These are phyloP conservation scores for Emergomyces orientalis DNA, from an alignment of 2,329 filamentous ascomycete genomes.

Conservation along the genomic window DNA sequence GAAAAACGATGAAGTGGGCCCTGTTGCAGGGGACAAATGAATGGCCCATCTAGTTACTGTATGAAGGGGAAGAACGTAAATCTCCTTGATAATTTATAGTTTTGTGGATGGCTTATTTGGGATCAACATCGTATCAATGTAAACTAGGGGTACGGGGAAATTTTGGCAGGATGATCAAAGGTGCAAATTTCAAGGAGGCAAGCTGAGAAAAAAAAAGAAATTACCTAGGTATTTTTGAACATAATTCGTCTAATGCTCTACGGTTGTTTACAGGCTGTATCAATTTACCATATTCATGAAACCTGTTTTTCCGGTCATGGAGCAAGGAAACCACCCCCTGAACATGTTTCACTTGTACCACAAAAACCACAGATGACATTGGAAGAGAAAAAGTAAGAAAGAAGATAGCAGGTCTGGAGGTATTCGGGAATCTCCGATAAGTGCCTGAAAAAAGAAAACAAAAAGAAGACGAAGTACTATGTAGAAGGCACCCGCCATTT, in stretches of 20 bases:
- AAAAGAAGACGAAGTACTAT: not conserved
- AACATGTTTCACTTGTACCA: not conserved
- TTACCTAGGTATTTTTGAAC: no score
- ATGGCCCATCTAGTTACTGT: no score
- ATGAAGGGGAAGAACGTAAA: not conserved
- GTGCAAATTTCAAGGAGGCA: not conserved
- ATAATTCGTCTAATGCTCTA: not conserved
- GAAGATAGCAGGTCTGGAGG: not conserved
- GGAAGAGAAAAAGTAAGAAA: not conserved
- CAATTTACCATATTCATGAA: not conserved
- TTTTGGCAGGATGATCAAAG: not conserved
- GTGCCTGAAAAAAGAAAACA: not conserved
- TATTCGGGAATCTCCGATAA: not conserved
- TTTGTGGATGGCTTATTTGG: not conserved
- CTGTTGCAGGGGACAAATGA: no score
- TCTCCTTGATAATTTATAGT: not conserved
- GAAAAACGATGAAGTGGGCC: no score
- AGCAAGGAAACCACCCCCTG: no score
- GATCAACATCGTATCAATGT: no score
- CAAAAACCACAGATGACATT: not conserved
- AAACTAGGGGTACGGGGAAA: not conserved
- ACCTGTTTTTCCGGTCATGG: no score
- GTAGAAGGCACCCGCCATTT: not conserved
- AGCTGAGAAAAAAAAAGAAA: not conserved
- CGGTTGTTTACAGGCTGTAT: not conserved